These are phyloP conservation scores for Pseudonitzschia multistriata DNA, from an alignment of 108 stramenopile species.

Conservation along the genomic window DNA sequence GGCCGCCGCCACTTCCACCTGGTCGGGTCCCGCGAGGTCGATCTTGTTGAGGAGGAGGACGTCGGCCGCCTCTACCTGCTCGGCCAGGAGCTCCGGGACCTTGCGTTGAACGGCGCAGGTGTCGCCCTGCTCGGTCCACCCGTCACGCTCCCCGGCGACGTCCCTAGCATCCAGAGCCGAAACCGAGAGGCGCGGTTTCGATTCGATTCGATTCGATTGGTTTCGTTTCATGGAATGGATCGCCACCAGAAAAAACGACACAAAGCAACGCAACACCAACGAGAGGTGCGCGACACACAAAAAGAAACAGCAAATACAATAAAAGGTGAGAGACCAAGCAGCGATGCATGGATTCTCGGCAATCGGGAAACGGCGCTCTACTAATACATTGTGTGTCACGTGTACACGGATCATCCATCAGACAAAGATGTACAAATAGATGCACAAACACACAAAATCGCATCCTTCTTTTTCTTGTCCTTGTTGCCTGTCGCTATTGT, in stretches of 20 bases:
- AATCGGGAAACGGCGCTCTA: too few species aligned
- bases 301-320: too few species aligned
- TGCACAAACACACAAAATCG: neutral
- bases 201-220: neutral
- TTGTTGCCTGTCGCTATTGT: neutral
- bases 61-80: slow-evolving; percentile 95
- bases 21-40: slow-evolving; percentile 75
- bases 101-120: slow-evolving; percentile 52
- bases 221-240: neutral
- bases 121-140: slow-evolving; percentile 63
- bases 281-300: too few species aligned
- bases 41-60: slow-evolving; percentile 92
- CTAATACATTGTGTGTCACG: too few species aligned
- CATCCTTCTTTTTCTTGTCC: neutral
- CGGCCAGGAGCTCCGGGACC: slow-evolving; percentile 84
- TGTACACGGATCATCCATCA: too few species aligned
- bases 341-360: too few species aligned
- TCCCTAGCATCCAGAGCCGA: too few species aligned
- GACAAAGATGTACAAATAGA: neutral
- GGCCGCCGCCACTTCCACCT: slow-evolving; percentile 54
- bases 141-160: slow-evolving; percentile 50
- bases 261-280: too few species aligned
- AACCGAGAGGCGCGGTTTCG: neutral
- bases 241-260: too few species aligned
- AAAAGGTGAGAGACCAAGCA: too few species aligned